phyloP scores from a whole-genome alignment of 1,284 basidiomycete genomes.

The Farysia itapuensis region DNA sequence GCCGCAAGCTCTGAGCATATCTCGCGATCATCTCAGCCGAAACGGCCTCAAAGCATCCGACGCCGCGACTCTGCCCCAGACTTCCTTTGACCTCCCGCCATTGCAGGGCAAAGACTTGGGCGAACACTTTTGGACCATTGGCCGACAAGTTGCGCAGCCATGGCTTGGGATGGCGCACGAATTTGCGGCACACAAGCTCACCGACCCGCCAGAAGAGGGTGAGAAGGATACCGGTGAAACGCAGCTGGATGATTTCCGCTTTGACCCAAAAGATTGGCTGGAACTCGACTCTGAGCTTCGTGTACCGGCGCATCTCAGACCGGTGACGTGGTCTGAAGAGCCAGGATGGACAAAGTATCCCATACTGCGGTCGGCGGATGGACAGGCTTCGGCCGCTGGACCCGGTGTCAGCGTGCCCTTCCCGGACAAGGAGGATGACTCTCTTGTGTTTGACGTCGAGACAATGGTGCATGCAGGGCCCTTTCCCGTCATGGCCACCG shows the following conservation, averaged over 20 bases:
- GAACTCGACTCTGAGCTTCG: conserved; percentile 40
- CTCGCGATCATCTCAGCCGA: conserved; percentile 73
- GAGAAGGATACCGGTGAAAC: conserved; percentile 4
- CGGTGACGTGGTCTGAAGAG: conserved; percentile 72
- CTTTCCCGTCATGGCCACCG: conserved; percentile 86
- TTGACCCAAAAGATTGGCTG: conserved; percentile 45
- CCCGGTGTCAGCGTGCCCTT: conserved; percentile 57
- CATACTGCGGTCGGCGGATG: conserved; percentile 62
- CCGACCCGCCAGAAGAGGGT: conserved; percentile 65
- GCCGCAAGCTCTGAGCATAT: conserved; percentile 70
- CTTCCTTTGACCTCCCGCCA: conserved; percentile 77
- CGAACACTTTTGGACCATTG: conserved; percentile 86
- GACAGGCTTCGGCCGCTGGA: conserved; percentile 29
- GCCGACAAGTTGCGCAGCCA: conserved; percentile 73
- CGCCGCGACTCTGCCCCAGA: conserved; percentile 77
- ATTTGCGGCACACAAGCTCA: conserved; percentile 67
- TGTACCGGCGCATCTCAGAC: conserved; percentile 50
- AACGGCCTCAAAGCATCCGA: conserved; percentile 80
- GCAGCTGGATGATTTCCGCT: conserved; percentile 17
- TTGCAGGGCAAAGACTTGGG: conserved; percentile 80
- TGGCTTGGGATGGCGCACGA: conserved; percentile 75
- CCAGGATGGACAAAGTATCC: conserved; percentile 89
- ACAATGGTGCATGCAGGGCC: conserved; percentile 80
- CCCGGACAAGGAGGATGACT: conserved; percentile 66
- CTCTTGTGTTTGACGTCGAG: conserved; percentile 90